A percentile compares a stretch with the other conserved stretches of the same genome.
Conservation (phyloP, 306 rosid species). For the Lagenaria siceraria region DNA sequence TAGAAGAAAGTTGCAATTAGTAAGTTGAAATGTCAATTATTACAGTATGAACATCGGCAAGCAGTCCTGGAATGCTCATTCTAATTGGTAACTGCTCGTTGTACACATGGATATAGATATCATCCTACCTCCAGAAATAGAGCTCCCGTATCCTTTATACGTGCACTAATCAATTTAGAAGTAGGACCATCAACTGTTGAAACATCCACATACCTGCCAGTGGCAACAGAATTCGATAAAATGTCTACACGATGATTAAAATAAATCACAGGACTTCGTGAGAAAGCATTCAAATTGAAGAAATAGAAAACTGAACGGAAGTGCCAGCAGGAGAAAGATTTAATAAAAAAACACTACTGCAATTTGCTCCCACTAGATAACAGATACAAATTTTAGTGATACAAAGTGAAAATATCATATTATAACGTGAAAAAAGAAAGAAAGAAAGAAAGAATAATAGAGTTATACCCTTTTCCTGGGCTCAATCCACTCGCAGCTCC, state of each 20-base stretch:
- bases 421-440: neutral
- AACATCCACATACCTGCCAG: constrained; percentile 80
- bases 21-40: neutral
- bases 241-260: neutral
- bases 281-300: neutral
- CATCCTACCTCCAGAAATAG: constrained; percentile 66
- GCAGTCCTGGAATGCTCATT: constrained; percentile 3
- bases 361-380: neutral
- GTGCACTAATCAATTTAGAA: constrained; percentile 52
- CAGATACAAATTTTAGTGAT: neutral
- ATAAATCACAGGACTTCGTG: neutral
- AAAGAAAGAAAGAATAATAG: neutral
- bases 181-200: constrained; percentile 84
- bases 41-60: neutral
- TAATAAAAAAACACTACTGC: neutral
- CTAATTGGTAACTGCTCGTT: neutral
- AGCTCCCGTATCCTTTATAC: constrained; percentile 70
- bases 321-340: neutral
- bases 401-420: neutral
- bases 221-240: neutral
- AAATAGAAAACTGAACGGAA: neutral
- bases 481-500: constrained; percentile 77
- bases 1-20: constrained; percentile 32
- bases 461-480: constrained; percentile 79
- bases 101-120: neutral